Base-by-base conservation (phyloP, 2,329 filamentous ascomycete species). In the Cadophora malorum region DNA sequence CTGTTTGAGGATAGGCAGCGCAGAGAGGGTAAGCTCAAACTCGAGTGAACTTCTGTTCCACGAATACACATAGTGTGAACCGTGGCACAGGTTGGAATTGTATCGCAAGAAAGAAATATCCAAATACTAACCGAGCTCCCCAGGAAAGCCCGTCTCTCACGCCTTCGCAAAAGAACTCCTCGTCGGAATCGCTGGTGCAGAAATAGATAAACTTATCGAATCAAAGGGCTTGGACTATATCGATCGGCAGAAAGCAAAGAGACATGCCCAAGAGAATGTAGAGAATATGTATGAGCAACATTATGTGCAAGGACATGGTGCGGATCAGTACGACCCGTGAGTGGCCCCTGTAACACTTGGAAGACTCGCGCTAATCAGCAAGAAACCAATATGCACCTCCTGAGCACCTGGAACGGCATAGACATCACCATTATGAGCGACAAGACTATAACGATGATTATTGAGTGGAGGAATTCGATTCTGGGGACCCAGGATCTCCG, bases 151-250 rank as follows among this genome's bases (percentile, higher is more conserved):
- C 7, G 89, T 94, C 74, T 86, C 84, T 71, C 92, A 95, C 82
- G 81, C 81, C 52, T 90, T 93, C 76, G 92, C 92, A 78, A 95
- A 95, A 83, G 92, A 94, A 81, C 78, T 91, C 55, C 80, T 95
- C 38, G 90, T 86, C 19, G 91, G 89, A 68, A 83, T 94, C 66
- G 91, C 90, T 33, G 91, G 87, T 59, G 90, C 86, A 70, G 91
- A 94, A 81, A 85, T 93, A 76, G 91, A 95, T 83, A 91, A 89
- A 81, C 85, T 94, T 38, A 84, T 86, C 74, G 92, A 91, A 83
- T 89, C 86, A 74, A 90, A 90, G 83, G 88, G 88, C n/a, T 79
- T 88, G 71, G 85, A 90, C 78, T 83, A 81, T 69, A 74, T 85
- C 69, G 87, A 90, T 79, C 79, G 80, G 69, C 83, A 88, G 78